phyloP scores from a whole-genome alignment of 148 eudicot genomes.

The Camellia granthamiana region DNA sequence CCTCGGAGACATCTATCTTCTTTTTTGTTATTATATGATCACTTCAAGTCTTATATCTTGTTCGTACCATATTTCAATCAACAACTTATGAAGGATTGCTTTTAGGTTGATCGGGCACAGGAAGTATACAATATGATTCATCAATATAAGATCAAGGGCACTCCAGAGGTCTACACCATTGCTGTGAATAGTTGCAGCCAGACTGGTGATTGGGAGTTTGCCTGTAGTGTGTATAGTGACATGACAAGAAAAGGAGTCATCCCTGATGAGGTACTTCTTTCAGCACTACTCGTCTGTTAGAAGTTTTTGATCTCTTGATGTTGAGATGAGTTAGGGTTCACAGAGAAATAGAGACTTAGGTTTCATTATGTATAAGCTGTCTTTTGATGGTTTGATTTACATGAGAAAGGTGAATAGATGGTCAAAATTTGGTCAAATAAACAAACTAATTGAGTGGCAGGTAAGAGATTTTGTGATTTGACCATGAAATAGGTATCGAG shows the following conservation, averaged over 20 bases:
- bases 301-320: background rate
- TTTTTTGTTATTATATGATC: background rate
- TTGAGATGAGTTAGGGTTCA: background rate
- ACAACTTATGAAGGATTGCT: slow-evolving; percentile 3
- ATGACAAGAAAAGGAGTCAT: slow-evolving; percentile 76
- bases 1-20: slow-evolving; percentile 1
- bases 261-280: slow-evolving; percentile 79
- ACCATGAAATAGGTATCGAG: background rate
- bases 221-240: slow-evolving; percentile 75
- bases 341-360: background rate
- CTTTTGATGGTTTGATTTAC: background rate
- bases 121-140: slow-evolving; percentile 77
- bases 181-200: slow-evolving; percentile 87
- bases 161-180: slow-evolving; percentile 93
- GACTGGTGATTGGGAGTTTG: slow-evolving; percentile 91
- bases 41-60: background rate
- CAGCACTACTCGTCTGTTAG: background rate
- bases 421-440: background rate
- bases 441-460: background rate
- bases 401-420: background rate
- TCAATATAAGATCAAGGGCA: slow-evolving; percentile 69
- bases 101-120: slow-evolving; percentile 74
- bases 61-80: background rate
- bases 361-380: background rate
- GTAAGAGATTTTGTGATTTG: background rate